Percentiles rank a stretch among this genome's conserved stretches.
These are phyloP conservation scores for Cladobotryum mycophilum DNA, from an alignment of 2,329 filamentous ascomycete genomes.

Conservation along the genomic window DNA sequence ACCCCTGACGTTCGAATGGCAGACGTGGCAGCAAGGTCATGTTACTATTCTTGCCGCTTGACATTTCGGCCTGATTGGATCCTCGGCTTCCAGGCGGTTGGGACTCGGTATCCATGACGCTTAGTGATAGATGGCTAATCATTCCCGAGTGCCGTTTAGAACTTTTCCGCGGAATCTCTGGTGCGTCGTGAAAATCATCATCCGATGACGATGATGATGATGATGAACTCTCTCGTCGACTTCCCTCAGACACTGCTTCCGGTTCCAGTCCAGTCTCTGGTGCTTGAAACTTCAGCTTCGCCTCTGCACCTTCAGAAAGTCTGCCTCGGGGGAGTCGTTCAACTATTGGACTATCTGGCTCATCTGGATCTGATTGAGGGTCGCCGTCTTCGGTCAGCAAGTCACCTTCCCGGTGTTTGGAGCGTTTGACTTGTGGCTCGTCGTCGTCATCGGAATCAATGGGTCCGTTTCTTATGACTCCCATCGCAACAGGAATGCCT, in stretches of 20 bases:
- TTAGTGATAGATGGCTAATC: slow-evolving; percentile 32
- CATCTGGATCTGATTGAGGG: slow-evolving; percentile 37
- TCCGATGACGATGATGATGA: slow-evolving; percentile 17
- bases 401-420: slow-evolving; percentile 26
- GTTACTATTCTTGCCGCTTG: slow-evolving; percentile 4
- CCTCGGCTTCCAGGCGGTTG: slow-evolving; percentile 14
- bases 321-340: slow-evolving; percentile 20
- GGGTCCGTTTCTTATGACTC: slow-evolving; percentile 51
- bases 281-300: slow-evolving; percentile 9
- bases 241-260: background rate
- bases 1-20: slow-evolving; percentile 53
- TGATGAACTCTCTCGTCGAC: background rate
- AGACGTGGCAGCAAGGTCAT: slow-evolving; percentile 28
- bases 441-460: slow-evolving; percentile 59
- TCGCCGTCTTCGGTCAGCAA: slow-evolving; percentile 42
- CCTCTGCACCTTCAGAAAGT: background rate
- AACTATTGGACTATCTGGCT: slow-evolving; percentile 28
- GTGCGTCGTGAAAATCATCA: slow-evolving; percentile 34
- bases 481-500: slow-evolving; percentile 59
- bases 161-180: slow-evolving; percentile 64
- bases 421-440: slow-evolving; percentile 21
- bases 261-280: slow-evolving; percentile 16
- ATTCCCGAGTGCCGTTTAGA: slow-evolving; percentile 54
- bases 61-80: slow-evolving; percentile 10
- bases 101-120: slow-evolving; percentile 20